These are phyloP conservation scores for Hypomontagnella submonticulosa DNA, from an alignment of 495 filamentous ascomycete species.

Conservation along the genomic window DNA sequence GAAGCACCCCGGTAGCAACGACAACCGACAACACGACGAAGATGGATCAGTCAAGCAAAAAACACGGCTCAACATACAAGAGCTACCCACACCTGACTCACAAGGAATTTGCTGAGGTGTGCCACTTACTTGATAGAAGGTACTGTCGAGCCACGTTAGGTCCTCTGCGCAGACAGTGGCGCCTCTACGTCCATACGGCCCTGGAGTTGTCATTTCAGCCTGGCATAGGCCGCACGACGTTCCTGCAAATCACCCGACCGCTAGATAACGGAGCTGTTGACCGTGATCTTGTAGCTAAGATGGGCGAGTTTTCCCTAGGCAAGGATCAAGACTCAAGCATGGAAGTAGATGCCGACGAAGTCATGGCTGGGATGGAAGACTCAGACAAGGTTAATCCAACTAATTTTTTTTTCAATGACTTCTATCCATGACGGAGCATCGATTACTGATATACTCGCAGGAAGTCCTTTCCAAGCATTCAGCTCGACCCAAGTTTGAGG, in stretches of 20 bases:
- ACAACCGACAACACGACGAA: background rate
- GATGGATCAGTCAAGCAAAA: slow-evolving; percentile 15
- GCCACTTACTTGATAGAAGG: slow-evolving; percentile 66
- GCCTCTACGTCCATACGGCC: slow-evolving; percentile 50
- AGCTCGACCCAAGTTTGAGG: slow-evolving; percentile 53
- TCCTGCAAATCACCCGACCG: slow-evolving; percentile 60
- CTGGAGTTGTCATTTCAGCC: slow-evolving; percentile 47
- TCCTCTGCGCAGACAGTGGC: slow-evolving; percentile 56
- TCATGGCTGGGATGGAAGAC: slow-evolving; percentile 59
- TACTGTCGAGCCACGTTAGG: slow-evolving; percentile 64
- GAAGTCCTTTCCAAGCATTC: slow-evolving; percentile 36
- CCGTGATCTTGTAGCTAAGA: slow-evolving; percentile 52
- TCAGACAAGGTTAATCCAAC: slow-evolving; percentile 55
- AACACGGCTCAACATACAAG: slow-evolving; percentile 42
- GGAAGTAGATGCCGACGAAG: slow-evolving; percentile 39
- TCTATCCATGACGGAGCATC: slow-evolving; percentile 35
- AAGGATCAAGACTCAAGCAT: slow-evolving; percentile 4
- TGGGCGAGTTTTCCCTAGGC: slow-evolving; percentile 53
- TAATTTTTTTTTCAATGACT: slow-evolving; percentile 35
- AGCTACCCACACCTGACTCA: slow-evolving; percentile 67
- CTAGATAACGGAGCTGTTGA: slow-evolving; percentile 55
- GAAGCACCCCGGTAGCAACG: slow-evolving; percentile 2
- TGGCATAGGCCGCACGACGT: slow-evolving; percentile 53
- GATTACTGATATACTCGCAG: slow-evolving; percentile 53
- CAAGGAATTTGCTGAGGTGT: slow-evolving; percentile 70